phyloP scores from a whole-genome alignment of 768 basidiomycete genomes.

The Sporobolomyces pararoseus region DNA sequence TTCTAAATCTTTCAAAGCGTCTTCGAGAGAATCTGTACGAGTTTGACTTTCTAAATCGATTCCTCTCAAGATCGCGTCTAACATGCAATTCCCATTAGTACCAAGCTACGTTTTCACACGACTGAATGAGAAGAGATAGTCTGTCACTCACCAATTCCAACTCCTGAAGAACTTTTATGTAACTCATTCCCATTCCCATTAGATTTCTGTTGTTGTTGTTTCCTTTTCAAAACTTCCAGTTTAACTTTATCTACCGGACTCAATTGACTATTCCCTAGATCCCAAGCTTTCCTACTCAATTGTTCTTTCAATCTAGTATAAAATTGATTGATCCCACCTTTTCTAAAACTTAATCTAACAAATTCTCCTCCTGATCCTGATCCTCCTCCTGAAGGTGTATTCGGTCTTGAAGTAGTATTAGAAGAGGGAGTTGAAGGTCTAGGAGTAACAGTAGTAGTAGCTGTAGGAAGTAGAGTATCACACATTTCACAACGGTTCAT shows the following conservation, averaged over 20 bases:
- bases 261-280: slow-evolving; percentile 46
- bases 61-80: slow-evolving; percentile 75
- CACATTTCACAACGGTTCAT: slow-evolving; percentile 81
- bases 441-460: slow-evolving; percentile 50
- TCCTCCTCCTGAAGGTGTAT: slow-evolving; percentile 50
- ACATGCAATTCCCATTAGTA: too few relatives aligned
- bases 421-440: slow-evolving; percentile 57
- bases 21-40: slow-evolving; percentile 63
- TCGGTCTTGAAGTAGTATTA: neutral
- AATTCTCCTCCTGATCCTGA: slow-evolving; percentile 51
- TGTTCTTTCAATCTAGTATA: slow-evolving; percentile 72
- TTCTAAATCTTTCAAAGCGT: slow-evolving; percentile 81
- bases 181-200: neutral
- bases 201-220: neutral
- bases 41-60: slow-evolving; percentile 67
- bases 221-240: neutral
- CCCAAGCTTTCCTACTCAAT: slow-evolving; percentile 71
- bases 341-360: slow-evolving; percentile 83
- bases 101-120: neutral
- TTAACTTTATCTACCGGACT: slow-evolving; percentile 7
- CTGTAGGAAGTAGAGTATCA: slow-evolving; percentile 59
- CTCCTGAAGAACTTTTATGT: neutral
- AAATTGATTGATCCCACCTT: slow-evolving; percentile 78
- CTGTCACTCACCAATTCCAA: neutral
- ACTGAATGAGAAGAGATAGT: neutral